A percentile compares a stretch with the other conserved stretches of the same genome.
Conservation (phyloP, 2,329 filamentous ascomycete species). For the Alternaria consortialis region DNA sequence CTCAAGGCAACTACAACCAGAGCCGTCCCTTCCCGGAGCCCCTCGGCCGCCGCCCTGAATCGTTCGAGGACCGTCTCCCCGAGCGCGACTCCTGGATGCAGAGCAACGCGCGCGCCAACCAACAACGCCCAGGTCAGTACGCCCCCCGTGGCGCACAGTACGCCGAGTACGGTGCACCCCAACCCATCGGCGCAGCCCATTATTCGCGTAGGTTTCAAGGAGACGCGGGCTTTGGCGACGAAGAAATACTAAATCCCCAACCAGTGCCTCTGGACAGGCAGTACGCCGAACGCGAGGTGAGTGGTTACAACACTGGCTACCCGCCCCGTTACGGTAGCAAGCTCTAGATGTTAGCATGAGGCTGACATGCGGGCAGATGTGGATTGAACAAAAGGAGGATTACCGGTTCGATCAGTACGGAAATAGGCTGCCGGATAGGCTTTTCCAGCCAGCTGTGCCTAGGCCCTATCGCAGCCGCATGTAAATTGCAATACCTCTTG, state of each 20-base stretch:
- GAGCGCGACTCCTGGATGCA: constrained; percentile 49
- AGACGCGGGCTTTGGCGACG: constrained; percentile 50
- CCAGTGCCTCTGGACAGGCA: constrained; percentile 44
- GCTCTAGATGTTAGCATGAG: constrained; percentile 17
- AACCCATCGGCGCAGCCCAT: constrained; percentile 39
- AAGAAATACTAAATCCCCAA: constrained; percentile 50
- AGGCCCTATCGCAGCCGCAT: constrained; percentile 39
- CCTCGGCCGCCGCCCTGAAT: constrained; percentile 44
- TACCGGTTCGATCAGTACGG: constrained; percentile 48
- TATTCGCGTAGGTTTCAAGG: constrained; percentile 47
- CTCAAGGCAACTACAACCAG: constrained; percentile 14
- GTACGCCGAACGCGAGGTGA: constrained; percentile 46
- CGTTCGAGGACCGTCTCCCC: constrained; percentile 49
- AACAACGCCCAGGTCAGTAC: constrained; percentile 23
- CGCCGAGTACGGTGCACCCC: constrained; percentile 44
- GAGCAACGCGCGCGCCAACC: constrained; percentile 28
- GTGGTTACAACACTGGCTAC: constrained; percentile 23
- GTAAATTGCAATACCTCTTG: constrained; percentile 27
- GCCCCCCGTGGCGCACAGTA: constrained; percentile 35
- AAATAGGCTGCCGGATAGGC: constrained; percentile 44
- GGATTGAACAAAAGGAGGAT: constrained; percentile 50
- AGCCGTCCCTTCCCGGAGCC: constrained; percentile 30
- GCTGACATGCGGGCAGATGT: constrained; percentile 35
- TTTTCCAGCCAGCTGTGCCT: constrained; percentile 35
- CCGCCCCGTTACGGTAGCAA: constrained; percentile 20